Evolutionary conservation across 108 stramenopile species (phyloP), one percentile per base, ranked within the genome.

Genomic region (Pseudonitzschia pungens): DNA sequence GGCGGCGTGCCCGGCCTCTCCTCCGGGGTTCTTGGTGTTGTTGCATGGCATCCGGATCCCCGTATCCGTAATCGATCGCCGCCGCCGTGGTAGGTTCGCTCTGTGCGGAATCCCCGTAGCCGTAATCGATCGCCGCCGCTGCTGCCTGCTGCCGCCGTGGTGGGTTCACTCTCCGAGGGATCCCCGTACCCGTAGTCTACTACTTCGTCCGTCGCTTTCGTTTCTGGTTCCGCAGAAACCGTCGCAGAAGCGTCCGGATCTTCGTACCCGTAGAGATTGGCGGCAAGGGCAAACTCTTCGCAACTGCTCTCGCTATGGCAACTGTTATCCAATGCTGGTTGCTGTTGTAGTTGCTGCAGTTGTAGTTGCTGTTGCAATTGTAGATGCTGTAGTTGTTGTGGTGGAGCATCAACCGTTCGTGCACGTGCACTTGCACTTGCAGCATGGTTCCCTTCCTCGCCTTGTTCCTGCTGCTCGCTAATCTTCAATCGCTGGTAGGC

Each of bases 121-220:
- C 72, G 53, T 65, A 73, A 15, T 36, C 32, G 18, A 68, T 45
- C 3, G 40, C 28, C 12, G 42, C 48, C 32, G 16, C 3, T n/a
- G n/a, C n/a, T n/a, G n/a, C n/a, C n/a, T n/a, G n/a, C n/a, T n/a
- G n/a, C n/a, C n/a, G n/a, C n/a, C n/a, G n/a, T n/a, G n/a, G n/a
- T n/a, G n/a, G 9, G 8, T 43, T 42, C 18, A 3, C 28, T 40
- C 20, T 32, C 58, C 21, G 54, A 27, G 28, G 72, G 62, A 54
- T 73, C 63, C 41, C 63, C 72, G 31, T 73, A 73, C 11, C 72
- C 72, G 53, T 65, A 73, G 0, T 36, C 32, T 48, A 48, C 64
- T 7, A 45, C 57, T 14, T 31, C 27, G 27, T 31, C 26, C 12
- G 27, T 6, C 12, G 24, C 41, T 8, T n/a, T n/a, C n/a, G 14